A percentile compares a stretch with the other conserved stretches of the same genome.
Conservation (phyloP, 2,329 filamentous ascomycete species). For the Fusarium gaditjirri region DNA sequence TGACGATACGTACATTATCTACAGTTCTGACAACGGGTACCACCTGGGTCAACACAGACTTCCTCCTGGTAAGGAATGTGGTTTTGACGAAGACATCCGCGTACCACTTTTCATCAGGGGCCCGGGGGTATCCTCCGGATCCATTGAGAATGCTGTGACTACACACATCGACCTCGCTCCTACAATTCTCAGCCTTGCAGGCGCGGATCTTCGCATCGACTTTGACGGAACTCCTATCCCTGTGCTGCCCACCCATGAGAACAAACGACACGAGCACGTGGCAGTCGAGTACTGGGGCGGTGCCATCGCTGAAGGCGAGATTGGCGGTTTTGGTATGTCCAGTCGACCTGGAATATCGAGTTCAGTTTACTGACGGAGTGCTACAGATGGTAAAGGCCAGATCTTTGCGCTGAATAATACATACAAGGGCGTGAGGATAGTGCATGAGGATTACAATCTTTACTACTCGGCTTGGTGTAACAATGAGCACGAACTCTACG, state of each 20-base stretch:
- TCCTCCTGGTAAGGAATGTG: constrained; percentile 67
- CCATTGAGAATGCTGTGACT: constrained; percentile 58
- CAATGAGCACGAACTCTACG: constrained; percentile 74
- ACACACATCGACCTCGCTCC: constrained; percentile 73
- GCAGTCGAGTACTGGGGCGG: constrained; percentile 68
- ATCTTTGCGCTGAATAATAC: constrained; percentile 58
- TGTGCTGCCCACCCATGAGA: constrained; percentile 43
- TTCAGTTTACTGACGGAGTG: constrained; percentile 2
- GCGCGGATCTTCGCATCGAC: constrained; percentile 55
- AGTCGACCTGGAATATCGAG: not conserved
- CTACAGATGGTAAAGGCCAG: constrained; percentile 36
- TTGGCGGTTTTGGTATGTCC: constrained; percentile 41
- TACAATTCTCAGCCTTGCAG: constrained; percentile 62
- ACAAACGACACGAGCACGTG: constrained; percentile 62
- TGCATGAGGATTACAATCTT: constrained; percentile 65
- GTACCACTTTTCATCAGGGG: constrained; percentile 68
- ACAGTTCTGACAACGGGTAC: constrained; percentile 69
- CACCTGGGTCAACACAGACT: constrained; percentile 70
- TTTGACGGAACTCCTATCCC: constrained; percentile 68
- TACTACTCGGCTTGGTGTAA: constrained; percentile 77
- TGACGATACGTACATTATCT: constrained; percentile 70
- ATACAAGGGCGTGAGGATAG: constrained; percentile 69
- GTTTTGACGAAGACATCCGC: constrained; percentile 69
- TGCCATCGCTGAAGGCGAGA: constrained; percentile 52
- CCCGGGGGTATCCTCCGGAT: constrained; percentile 58